Conservation (phyloP, 441 rosid species). For the Eutrema salsugineum region DNA sequence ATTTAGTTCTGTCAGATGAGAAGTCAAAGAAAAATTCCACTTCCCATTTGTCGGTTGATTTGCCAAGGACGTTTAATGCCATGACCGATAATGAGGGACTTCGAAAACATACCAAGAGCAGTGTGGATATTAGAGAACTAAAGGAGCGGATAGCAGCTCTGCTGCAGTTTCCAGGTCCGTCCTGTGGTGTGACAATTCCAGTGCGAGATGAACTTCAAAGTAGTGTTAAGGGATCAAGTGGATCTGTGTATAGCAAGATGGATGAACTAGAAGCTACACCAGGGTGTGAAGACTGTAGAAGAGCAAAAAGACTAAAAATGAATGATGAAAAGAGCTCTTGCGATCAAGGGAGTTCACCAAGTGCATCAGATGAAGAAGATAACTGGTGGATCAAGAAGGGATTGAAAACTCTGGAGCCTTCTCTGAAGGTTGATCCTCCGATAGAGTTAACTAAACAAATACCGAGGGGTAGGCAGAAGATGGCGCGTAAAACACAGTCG, state of each 20-base stretch:
- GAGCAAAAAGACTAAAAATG: slow-evolving; percentile 73
- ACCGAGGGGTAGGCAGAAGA: slow-evolving; percentile 84
- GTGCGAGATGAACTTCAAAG: slow-evolving; percentile 68
- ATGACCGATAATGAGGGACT: slow-evolving; percentile 28
- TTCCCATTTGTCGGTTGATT: slow-evolving; percentile 43
- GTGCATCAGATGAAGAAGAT: slow-evolving; percentile 90
- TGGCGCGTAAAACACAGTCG: slow-evolving; percentile 82
- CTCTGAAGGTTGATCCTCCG: slow-evolving; percentile 65
- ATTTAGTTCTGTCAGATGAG: slow-evolving; percentile 35
- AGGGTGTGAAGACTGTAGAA: slow-evolving; percentile 95
- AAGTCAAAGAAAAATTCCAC: slow-evolving; percentile 45
- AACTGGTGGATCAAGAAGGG: slow-evolving; percentile 96
- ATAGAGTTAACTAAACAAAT: slow-evolving; percentile 70
- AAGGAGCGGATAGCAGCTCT: slow-evolving; percentile 72
- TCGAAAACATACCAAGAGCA: slow-evolving; percentile 45
- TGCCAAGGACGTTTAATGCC: slow-evolving; percentile 43
- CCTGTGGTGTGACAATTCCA: slow-evolving; percentile 44
- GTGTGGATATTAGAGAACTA: slow-evolving; percentile 51
- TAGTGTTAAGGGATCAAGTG: slow-evolving; percentile 63
- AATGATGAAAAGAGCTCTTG: slow-evolving; percentile 70
- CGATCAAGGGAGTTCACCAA: slow-evolving; percentile 67
- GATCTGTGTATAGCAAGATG: slow-evolving; percentile 53
- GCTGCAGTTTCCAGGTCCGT: slow-evolving; percentile 67
- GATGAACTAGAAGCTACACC: slow-evolving; percentile 60
- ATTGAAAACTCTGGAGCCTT: slow-evolving; percentile 47